Evolutionary conservation across 192 early-diverging fungal species (phyloP), one percentile per base, ranked within the genome.

Genomic region (Coemansia erecta): DNA sequence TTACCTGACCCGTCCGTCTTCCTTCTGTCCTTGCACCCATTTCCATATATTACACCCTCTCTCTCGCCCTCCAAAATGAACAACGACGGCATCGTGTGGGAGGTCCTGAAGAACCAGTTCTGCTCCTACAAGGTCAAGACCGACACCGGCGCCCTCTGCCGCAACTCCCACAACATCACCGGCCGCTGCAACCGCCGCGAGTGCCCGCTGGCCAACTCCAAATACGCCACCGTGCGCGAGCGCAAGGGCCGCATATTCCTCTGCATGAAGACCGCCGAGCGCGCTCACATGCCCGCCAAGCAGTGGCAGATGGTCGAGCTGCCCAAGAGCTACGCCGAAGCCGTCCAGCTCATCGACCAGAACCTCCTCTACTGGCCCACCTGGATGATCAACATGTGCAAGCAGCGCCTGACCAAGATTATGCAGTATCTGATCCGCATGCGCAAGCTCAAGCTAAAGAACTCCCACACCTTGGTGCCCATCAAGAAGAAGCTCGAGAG

Each of bases 111-210:
- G 71, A 87, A 92, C 82, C 88, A 95, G 70, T 98, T 98, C 71
- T 98, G 96, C 66, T 95, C 94, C 14, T 98, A 88, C 85, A 98
- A 97, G 90, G 88, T 96, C 83, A 94, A 94, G 89, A 94, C 95
- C 17, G 77, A 82, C 54, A 86, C 86, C 40, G 89, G 89, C 53
- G 94, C 87, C 72, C 95, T 98, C 57, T 98, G 96, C 81, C 86
- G 94, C 61, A 95, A 97, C 72, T 89, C 92, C 60, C 92, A 94
- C 81, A 98, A 97, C 77, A 89, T 97, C 7, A 94, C 95, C 2
- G 96, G 96, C 22, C 88, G 95, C 37, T 98, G 96, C 84, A 94
- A 88, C 81, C 85, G 92, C 15, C 90, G 90, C 63, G 90, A 92
- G 2, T 98, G 96, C 69, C 96, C 96, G 14, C 80, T 98, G 60